phyloP scores from a whole-genome alignment of 1,284 basidiomycete species.

The Phenoliferia sp. region DNA sequence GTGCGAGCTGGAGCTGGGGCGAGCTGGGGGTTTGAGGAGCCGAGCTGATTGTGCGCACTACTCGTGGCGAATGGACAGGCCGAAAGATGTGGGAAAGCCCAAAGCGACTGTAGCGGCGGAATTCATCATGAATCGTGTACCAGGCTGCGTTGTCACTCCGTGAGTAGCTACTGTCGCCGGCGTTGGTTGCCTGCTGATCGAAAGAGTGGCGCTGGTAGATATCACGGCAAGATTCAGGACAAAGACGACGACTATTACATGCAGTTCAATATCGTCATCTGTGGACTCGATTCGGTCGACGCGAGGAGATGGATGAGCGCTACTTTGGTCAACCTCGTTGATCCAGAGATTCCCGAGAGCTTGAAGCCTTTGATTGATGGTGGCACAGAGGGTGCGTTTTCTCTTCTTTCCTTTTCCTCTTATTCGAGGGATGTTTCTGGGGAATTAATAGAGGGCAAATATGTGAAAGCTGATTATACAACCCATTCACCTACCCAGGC shows the following conservation, averaged over 20 bases:
- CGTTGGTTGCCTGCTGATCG: not conserved
- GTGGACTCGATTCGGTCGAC: slow-evolving; percentile 95
- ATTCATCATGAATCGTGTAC: slow-evolving; percentile 90
- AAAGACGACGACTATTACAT: slow-evolving; percentile 93
- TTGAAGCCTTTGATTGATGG: slow-evolving; percentile 98
- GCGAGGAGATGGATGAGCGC: slow-evolving; percentile 99
- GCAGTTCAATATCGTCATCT: slow-evolving; percentile 94
- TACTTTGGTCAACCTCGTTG: slow-evolving; percentile 89
- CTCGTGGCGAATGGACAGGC: slow-evolving; percentile 52
- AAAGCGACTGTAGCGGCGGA: slow-evolving; percentile 93
- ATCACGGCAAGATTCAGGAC: slow-evolving; percentile 97
- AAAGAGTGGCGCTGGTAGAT: slow-evolving; percentile 50
- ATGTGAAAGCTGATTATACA: not conserved
- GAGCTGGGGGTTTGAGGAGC: not conserved
- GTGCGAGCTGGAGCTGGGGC: slow-evolving; percentile 23
- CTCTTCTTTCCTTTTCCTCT: not conserved
- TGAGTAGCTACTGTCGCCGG: slow-evolving; percentile 47
- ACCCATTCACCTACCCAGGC: slow-evolving; percentile 49
- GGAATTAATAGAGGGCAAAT: no score
- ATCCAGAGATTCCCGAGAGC: slow-evolving; percentile 82
- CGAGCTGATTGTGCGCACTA: no score
- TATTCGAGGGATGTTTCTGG: no score
- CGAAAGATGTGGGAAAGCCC: slow-evolving; percentile 84
- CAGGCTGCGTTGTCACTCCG: slow-evolving; percentile 90
- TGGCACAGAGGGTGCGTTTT: slow-evolving; percentile 79